Evolutionary conservation across 2,329 filamentous ascomycete species (phyloP).

Genomic region (Sclerotinia sclerotiorum): DNA sequence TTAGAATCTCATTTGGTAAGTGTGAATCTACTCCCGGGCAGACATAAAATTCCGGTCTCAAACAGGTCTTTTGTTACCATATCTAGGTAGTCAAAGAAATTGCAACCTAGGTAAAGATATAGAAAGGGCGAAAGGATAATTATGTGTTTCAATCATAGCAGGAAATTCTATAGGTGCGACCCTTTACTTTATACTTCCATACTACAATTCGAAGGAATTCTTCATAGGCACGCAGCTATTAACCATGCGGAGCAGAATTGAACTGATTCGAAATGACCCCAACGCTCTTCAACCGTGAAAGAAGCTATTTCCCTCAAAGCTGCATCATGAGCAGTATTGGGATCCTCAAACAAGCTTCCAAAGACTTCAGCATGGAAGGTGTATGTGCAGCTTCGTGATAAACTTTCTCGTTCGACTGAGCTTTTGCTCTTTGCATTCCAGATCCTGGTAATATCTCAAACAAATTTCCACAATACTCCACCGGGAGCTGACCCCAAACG

Average conservation of each 20-base stretch:
- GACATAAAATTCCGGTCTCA: not conserved
- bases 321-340: constrained; percentile 1
- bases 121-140: not conserved
- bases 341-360: not conserved
- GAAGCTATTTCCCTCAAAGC: not conserved
- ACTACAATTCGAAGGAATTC: not conserved
- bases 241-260: not conserved
- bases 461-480: not conserved
- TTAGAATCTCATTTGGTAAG: not conserved
- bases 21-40: not conserved
- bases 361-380: not conserved
- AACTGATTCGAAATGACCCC: not conserved
- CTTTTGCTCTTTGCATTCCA: constrained; percentile 6
- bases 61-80: not conserved
- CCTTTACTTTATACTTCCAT: not conserved
- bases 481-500: constrained; percentile 30
- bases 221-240: too few species aligned
- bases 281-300: not conserved
- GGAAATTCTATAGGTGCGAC: not conserved
- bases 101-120: not conserved
- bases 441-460: not conserved
- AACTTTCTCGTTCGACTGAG: constrained; percentile 15
- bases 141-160: not conserved
- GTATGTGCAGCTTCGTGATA: not conserved
- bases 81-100: not conserved